Evolutionary conservation across 345 rosid genomes (phyloP), one percentile per base, ranked within the genome.

Genomic region (Acer saccharum): DNA sequence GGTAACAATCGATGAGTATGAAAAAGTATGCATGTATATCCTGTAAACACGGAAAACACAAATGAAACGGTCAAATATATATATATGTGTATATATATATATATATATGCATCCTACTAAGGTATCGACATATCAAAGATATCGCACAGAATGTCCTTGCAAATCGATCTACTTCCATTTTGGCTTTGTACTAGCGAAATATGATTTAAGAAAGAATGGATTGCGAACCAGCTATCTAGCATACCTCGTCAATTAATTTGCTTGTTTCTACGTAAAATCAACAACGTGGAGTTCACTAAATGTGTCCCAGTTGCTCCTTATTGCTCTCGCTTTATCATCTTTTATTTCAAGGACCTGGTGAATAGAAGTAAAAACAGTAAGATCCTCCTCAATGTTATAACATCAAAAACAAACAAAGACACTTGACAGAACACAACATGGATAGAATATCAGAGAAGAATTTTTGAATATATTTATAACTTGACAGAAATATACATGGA

Each of bases 261-360:
- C 75, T 60, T 9, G 25, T 73, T 64, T 77, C 81, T 85, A 90
- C 0, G 84, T 77, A 72, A 86, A 90, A 69, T 92, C 90, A 66
- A 83, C 90, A 57, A 82, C 85, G 27, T 87, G 89, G 78, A 89
- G 87, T 81, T 87, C 91, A 68, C 81, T 77, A 54, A 83, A 52
- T 32, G 17, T 77, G 81, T 83, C 92, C 69, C 77, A 79, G 79
- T 84, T 81, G 83, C 93, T 89, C 71, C 87, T 87, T 86, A 95
- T 78, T 6, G 84, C 97, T 81, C 93, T 92, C 23, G 93, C 92
- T 82, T 83, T 83, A 73, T 87, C 84, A 44, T 84, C 93, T 72
- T 43, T 81, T 83, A 93, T 95, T 82, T 93, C 98, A 21, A 95
- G 87, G 75, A 94, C 98, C 98, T 94, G 83, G 35, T 64, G 55